Evolutionary conservation across 345 rosid genomes (phyloP), one percentile per base, ranked within the genome.

Genomic region (Populus deltoides): DNA sequence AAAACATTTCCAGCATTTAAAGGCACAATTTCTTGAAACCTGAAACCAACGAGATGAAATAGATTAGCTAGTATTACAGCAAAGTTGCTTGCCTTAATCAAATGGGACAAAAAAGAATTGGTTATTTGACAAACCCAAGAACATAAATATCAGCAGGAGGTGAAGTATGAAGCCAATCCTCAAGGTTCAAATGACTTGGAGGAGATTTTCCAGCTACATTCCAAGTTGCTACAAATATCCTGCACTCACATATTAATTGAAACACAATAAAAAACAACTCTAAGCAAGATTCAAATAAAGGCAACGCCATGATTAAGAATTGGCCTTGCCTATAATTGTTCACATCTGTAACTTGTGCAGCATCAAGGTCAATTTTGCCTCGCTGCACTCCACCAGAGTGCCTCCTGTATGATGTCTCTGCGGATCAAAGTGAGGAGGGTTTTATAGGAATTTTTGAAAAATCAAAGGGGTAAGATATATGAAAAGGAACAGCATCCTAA

Each of bases 1-100:
- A 96, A 80, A 45, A 96, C 98, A 82, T 96, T 96, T 49, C 99
- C 99, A 72, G 99, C 99, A 87, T 96, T 96, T 77, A 96, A 73
- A 82, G 99, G 99, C 68, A 96, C 98, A 25, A 96, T 96, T 81
- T 96, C 99, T 89, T 96, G 99, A 82, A 96, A 93, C 69, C 99
- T 96, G 86, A 79, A 79, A 24, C 47, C 72, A 75, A 79, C 38
- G 8, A 27, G 24, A 79, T 41, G 45, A 75, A 78, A 77, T 25
- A 53, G 70, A 47, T 65, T 62, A 63, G 24, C 24, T 59, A 47
- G 25, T 65, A 11, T 71, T 15, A 70, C 24, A 27, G 31, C 68
- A 25, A 59, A 24, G 15, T 24, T 43, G 38, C 51, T 70, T 16
- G 53, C 24, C 74, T 20, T 41, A 31, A 68, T 67, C 38, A 74